Conservation (phyloP, 2,329 filamentous ascomycete genomes). For the Colletotrichum endophyticum region DNA sequence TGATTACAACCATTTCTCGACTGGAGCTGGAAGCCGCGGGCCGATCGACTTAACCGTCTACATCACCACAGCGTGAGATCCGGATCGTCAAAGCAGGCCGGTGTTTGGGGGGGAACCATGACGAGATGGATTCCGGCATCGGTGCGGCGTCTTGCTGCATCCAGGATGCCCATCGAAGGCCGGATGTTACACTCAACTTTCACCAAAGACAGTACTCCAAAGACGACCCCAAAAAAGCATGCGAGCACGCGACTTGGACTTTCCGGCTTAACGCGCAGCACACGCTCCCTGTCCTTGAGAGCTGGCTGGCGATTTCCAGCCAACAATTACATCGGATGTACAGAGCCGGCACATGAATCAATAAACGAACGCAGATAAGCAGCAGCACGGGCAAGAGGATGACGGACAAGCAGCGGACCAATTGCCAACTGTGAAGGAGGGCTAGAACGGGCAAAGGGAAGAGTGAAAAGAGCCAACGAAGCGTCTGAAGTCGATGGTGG, state of each 20-base stretch:
- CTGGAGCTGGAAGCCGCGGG: neutral
- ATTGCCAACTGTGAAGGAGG: neutral
- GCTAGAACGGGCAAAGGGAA: neutral
- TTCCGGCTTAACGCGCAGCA: neutral
- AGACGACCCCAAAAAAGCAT: neutral
- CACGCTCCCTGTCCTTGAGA: neutral
- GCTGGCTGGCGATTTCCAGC: neutral
- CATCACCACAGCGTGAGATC: neutral
- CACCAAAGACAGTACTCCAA: neutral
- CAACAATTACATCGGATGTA: neutral
- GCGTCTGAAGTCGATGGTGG: neutral
- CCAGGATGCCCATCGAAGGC: neutral
- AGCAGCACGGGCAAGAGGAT: neutral
- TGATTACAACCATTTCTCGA: neutral
- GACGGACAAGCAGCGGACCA: neutral
- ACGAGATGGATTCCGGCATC: neutral
- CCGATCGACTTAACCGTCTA: neutral
- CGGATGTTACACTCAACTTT: neutral
- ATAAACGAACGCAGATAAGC: neutral
- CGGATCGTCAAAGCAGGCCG: neutral
- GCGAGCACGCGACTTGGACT: neutral
- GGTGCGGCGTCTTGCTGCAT: neutral
- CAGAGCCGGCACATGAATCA: neutral
- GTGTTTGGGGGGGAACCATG: neutral
- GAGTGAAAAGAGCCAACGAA: neutral